Percentiles rank a stretch among this genome's conserved stretches.
phyloP scores from a whole-genome alignment of 2,329 filamentous ascomycete species.

The Diplodia sapinea region DNA sequence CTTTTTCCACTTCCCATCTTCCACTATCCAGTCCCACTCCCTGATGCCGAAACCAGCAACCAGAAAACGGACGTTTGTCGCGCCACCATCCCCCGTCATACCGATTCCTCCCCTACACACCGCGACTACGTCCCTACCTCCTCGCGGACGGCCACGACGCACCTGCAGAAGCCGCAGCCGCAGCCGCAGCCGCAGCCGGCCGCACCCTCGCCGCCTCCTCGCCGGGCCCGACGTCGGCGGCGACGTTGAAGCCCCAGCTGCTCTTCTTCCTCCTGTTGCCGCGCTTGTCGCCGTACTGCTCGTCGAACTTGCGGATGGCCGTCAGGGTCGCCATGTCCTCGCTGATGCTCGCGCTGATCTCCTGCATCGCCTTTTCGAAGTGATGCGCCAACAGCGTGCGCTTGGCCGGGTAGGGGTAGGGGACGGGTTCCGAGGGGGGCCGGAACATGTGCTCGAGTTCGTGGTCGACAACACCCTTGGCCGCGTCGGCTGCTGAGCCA shows the following conservation, averaged over 20 bases:
- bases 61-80: conserved; percentile 21
- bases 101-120: not conserved
- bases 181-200: not conserved
- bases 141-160: not conserved
- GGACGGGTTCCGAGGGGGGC: not conserved
- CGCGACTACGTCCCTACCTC: not conserved
- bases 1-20: not conserved
- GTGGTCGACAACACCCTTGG: not conserved
- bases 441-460: too few relatives aligned
- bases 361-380: conserved; percentile 83
- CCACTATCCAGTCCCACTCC: not conserved
- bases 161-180: not conserved
- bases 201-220: conserved; percentile 45
- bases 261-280: conserved; percentile 65
- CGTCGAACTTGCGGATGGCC: conserved; percentile 92
- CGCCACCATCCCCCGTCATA: not conserved
- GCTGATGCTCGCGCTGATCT: conserved; percentile 90
- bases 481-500: not conserved
- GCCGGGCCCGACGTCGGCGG: conserved; percentile 37
- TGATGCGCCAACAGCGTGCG: conserved; percentile 71
- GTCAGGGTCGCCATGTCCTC: conserved; percentile 89
- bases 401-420: conserved; percentile 43
- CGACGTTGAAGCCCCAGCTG: conserved; percentile 57
- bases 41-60: not conserved
- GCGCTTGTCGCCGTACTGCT: conserved; percentile 86